phyloP scores from a whole-genome alignment of 2,329 filamentous ascomycete species.

The Ampelomyces quisqualis region DNA sequence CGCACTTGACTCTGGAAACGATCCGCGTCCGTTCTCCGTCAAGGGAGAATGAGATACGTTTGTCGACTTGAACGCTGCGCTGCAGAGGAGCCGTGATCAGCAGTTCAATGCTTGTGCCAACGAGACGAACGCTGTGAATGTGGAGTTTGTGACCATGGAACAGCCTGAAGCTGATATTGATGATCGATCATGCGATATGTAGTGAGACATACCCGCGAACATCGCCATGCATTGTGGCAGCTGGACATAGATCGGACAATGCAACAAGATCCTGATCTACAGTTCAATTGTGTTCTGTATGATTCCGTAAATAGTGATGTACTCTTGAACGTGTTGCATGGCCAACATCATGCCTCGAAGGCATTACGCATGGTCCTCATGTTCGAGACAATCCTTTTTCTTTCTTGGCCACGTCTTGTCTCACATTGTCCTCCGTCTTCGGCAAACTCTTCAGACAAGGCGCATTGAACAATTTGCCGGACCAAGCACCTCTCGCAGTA shows the following conservation, averaged over 20 bases:
- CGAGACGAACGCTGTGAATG: slow-evolving; percentile 55
- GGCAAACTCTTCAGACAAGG: slow-evolving; percentile 51
- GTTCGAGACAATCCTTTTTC: slow-evolving; percentile 13
- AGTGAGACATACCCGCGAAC: too few relatives aligned
- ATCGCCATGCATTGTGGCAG: too few relatives aligned
- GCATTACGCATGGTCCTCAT: neutral
- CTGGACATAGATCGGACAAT: too few relatives aligned
- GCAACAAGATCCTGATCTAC: too few relatives aligned
- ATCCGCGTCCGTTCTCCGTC: slow-evolving; percentile 46
- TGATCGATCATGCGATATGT: neutral
- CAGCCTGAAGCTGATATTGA: slow-evolving; percentile 47
- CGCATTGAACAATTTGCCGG: slow-evolving; percentile 56
- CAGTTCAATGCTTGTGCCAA: slow-evolving; percentile 63
- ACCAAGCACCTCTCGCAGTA: slow-evolving; percentile 52
- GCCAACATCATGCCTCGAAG: neutral
- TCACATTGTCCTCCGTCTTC: slow-evolving; percentile 17
- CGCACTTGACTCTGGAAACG: slow-evolving; percentile 51
- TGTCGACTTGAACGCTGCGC: slow-evolving; percentile 56
- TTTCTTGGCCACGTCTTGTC: slow-evolving; percentile 16
- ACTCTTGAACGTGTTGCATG: neutral
- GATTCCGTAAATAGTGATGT: too few relatives aligned
- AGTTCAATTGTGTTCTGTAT: too few relatives aligned
- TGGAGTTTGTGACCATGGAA: slow-evolving; percentile 49
- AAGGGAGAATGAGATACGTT: slow-evolving; percentile 51
- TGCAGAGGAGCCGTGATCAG: slow-evolving; percentile 62